Base-by-base conservation (phyloP, 2,329 filamentous ascomycete genomes). In the Fusarium scirpi region DNA sequence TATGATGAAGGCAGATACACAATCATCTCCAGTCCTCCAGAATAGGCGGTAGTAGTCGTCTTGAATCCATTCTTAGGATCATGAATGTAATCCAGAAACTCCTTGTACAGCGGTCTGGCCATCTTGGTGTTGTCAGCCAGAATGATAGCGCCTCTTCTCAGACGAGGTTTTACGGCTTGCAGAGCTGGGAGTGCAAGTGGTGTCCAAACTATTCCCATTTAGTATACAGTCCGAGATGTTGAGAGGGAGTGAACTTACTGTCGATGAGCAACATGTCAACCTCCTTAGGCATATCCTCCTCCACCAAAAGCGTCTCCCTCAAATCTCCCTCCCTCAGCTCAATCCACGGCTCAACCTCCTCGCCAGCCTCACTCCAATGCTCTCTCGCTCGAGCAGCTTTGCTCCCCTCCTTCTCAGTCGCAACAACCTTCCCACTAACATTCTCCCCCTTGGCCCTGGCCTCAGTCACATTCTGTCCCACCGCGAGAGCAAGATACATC, bases 251-350 rank as follows among this genome's bases (percentile, higher is more conserved):
- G 1, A 5, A 83, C 88, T 80, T 78, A 90, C 88, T 90, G 69
- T 91, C 89, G 12, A 91, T 80, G n/a, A 90, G 78, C 38, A 91
- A 67, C 43, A 90, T 80, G 62, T 90, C 87, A 40, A 91, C 79
- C 30, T 82, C 73, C 2, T 80, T 77, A 0, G 82, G 81, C 59
- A 90, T 67, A 1, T 67, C 71, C 44, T 74, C 71, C 24, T 77
- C 80, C 1, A 76, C 69, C 65, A 83, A 83, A 6, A 80, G 76
- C 0, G 87, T 90, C 76, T 90, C 84, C 0, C 81, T 79, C 61
- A 91, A 70, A 73, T 90, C 86, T 0, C 89, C 89, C 63, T 85
- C 85, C 4, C 88, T 78, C 20, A 91, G 71, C 20, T 90, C 87
- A 70, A 90, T 88, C 73, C 81, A 80, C 3, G 75, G 73, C 63